Evolutionary conservation across 441 rosid species (phyloP).

Genomic region (Pelargonium citronellum): DNA sequence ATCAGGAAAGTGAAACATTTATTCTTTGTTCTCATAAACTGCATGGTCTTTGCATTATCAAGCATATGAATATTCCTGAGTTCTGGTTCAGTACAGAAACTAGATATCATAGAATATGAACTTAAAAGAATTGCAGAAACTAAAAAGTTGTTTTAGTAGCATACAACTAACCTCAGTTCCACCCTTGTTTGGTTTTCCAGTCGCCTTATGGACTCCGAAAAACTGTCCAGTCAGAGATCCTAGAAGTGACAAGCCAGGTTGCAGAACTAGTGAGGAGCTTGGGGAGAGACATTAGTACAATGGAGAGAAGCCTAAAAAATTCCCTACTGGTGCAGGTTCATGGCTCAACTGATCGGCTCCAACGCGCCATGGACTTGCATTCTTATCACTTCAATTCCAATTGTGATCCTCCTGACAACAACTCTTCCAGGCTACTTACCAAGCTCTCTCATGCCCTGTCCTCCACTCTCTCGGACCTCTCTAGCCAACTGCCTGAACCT

Average conservation of each 20-base stretch:
- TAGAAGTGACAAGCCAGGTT: slow-evolving; percentile 42
- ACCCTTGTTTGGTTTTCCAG: slow-evolving; percentile 26
- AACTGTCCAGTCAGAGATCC: slow-evolving; percentile 45
- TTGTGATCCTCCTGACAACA: slow-evolving; percentile 26
- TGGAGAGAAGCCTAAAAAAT: slow-evolving; percentile 37
- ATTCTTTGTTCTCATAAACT: too few relatives aligned
- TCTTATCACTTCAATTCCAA: slow-evolving; percentile 38
- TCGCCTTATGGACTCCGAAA: slow-evolving; percentile 49
- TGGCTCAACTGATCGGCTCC: slow-evolving; percentile 44
- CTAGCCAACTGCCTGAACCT: slow-evolving; percentile 17
- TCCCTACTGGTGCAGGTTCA: slow-evolving; percentile 43
- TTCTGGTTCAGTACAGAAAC: slow-evolving; percentile 1
- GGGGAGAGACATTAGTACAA: slow-evolving; percentile 43
- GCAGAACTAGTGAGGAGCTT: slow-evolving; percentile 49
- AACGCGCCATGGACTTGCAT: slow-evolving; percentile 44
- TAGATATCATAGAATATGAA: neutral
- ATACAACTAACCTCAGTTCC: neutral
- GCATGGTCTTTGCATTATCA: slow-evolving; percentile 1
- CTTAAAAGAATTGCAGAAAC: slow-evolving; percentile 3
- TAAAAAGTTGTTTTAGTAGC: neutral
- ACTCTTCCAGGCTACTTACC: slow-evolving; percentile 25
- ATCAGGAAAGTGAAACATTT: neutral
- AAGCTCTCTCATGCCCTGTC: slow-evolving; percentile 27
- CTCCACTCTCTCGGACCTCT: slow-evolving; percentile 13
- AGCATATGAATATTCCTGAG: slow-evolving; percentile 16